phyloP scores from a whole-genome alignment of 768 basidiomycete genomes.

The Tulasnella sp. region DNA sequence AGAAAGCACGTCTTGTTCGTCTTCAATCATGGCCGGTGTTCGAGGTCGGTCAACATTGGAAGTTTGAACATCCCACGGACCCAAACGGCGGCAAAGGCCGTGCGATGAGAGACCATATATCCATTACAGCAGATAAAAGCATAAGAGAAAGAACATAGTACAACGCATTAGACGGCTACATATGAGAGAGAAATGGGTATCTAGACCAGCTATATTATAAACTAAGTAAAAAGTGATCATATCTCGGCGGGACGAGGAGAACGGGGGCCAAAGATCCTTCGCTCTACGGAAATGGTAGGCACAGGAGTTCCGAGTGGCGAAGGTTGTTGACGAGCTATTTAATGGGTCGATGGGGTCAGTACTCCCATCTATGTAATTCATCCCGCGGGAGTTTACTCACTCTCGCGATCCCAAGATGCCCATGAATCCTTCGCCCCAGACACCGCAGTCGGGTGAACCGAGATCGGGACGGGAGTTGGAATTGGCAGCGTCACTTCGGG shows the following conservation, averaged over 20 bases:
- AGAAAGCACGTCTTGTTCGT: slow-evolving; percentile 2
- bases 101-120: not conserved
- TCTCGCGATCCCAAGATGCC: slow-evolving; percentile 35
- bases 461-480: slow-evolving; percentile 2
- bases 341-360: slow-evolving; percentile 37
- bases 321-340: slow-evolving; percentile 28
- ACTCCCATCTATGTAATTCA: slow-evolving; percentile 23
- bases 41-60: not conserved
- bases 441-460: not conserved
- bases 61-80: not conserved
- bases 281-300: slow-evolving; percentile 37
- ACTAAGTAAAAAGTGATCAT: slow-evolving; percentile 19
- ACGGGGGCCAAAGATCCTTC: slow-evolving; percentile 62
- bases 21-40: not conserved
- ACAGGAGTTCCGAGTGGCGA: slow-evolving; percentile 55
- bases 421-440: slow-evolving; percentile 22
- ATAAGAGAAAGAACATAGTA: not conserved
- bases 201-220: not conserved
- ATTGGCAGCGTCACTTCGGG: not conserved
- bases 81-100: not conserved
- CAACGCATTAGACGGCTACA: not conserved
- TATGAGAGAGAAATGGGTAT: no score
- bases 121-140: slow-evolving; percentile 1
- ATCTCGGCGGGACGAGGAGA: slow-evolving; percentile 35
- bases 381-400: no score